Evolutionary conservation across 306 rosid species (phyloP), one percentile per base, ranked within the genome.

Genomic region (Malus fusca): DNA sequence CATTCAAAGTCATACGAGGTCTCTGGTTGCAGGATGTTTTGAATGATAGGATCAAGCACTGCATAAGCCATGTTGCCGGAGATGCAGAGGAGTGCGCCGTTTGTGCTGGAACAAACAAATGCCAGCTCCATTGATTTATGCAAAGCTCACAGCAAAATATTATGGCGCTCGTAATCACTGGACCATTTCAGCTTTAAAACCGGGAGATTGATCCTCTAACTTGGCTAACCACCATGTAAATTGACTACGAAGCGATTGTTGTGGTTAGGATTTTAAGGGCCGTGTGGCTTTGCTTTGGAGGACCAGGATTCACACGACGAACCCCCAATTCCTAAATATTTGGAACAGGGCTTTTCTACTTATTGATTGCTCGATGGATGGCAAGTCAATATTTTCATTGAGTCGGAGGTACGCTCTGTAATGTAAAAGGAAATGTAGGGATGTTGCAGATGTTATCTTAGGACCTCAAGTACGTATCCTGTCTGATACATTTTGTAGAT

Each of bases 21-120:
- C 31, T 77, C 46, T 69, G 83, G 82, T 69, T 73, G 84, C 93
- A 95, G 99, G 90, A 90, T 90, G 97, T 89, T 72, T 83, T 90
- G 83, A 84, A 84, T 74, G 97, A 90, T 56, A 88, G 97, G 87
- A 95, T 95, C 75, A 84, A 76, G 23, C 83, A 90, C 78, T 95
- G 97, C 82, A 79, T 92, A 71, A 88, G 84, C 83, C 97, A 87
- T 77, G 90, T 86, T 68, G 85, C 85, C 52, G 97, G 97, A 78
- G 97, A 84, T 44, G 93, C 85, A 69, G 87, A 82, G 0, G 97
- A 90, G 85, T 95, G 96, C 74, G 85, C 83, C 52, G 89, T 85
- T 75, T 95, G 99, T 84, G 90, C 89, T 8, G 97, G 99, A 46
- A 92, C 97, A 51, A 86, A 89, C 69, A 91, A 88, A 82, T 93